Conservation (phyloP, 2,329 filamentous ascomycete species). For the Alternaria rosae region DNA sequence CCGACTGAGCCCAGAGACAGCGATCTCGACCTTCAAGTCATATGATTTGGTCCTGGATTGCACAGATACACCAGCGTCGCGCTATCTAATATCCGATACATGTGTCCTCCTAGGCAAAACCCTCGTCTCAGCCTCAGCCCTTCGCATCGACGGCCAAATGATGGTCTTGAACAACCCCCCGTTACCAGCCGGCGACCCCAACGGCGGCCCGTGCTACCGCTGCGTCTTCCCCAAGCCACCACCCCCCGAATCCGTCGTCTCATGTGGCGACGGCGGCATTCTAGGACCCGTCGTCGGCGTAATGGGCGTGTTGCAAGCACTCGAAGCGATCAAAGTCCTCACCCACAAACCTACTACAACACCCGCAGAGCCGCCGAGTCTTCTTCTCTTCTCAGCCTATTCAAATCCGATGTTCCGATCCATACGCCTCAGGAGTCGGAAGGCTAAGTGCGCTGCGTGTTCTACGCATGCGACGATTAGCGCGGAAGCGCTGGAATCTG, state of each 20-base stretch:
- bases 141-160: slow-evolving; percentile 88
- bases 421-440: slow-evolving; percentile 74
- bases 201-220: slow-evolving; percentile 86
- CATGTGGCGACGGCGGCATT: slow-evolving; percentile 92
- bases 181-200: slow-evolving; percentile 61
- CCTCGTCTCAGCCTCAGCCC: slow-evolving; percentile 86
- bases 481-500: slow-evolving; percentile 65
- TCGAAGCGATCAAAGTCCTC: slow-evolving; percentile 88
- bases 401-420: slow-evolving; percentile 70
- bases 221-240: slow-evolving; percentile 92
- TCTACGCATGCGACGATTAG: slow-evolving; percentile 70
- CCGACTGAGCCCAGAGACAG: slow-evolving; percentile 74
- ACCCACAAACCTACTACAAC: slow-evolving; percentile 47
- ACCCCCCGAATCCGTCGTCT: slow-evolving; percentile 79
- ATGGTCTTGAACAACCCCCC: slow-evolving; percentile 87
- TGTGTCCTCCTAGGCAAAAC: slow-evolving; percentile 81
- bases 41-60: slow-evolving; percentile 94
- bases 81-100: slow-evolving; percentile 91
- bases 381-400: slow-evolving; percentile 65
- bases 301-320: slow-evolving; percentile 91
- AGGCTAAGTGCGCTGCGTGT: slow-evolving; percentile 79
- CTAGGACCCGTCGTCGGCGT: slow-evolving; percentile 89
- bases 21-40: slow-evolving; percentile 67
- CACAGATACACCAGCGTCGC: slow-evolving; percentile 89
- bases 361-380: slow-evolving; percentile 44